These are phyloP conservation scores for Chlamydomonas urium DNA, from an alignment of 139 green algal species.

Conservation along the genomic window DNA sequence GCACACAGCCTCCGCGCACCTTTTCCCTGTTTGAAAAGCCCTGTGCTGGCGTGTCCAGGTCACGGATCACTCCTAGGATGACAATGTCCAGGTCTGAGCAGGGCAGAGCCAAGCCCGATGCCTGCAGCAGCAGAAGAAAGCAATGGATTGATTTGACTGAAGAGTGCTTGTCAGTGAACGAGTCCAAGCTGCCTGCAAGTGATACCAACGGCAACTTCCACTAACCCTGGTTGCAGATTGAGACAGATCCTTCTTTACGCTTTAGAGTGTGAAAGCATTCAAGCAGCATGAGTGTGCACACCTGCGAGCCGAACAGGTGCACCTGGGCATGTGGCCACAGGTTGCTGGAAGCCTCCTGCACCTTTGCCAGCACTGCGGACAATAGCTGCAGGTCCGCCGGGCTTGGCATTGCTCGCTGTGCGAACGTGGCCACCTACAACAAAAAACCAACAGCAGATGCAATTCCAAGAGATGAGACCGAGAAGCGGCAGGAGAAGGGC, in stretches of 20 bases:
- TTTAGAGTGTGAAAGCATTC: too few relatives aligned
- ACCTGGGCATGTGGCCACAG: conserved; percentile 54
- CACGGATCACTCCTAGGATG: conserved; percentile 19
- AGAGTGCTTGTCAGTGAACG: too few relatives aligned
- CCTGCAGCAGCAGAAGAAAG: conserved; percentile 26
- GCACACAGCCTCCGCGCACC: too few relatives aligned
- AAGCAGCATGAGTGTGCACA: too few relatives aligned
- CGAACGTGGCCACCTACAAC: conserved; percentile 50
- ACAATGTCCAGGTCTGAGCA: conserved; percentile 68
- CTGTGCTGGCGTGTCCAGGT: conserved; percentile 4
- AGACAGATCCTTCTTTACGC: too few relatives aligned
- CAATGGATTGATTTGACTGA: neutral
- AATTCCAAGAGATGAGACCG: too few relatives aligned
- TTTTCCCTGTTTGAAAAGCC: neutral
- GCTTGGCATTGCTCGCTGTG: conserved; percentile 29
- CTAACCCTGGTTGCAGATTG: too few relatives aligned
- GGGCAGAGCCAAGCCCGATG: conserved; percentile 61
- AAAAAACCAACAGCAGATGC: too few relatives aligned
- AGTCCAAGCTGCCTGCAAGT: too few relatives aligned
- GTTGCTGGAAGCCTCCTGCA: conserved; percentile 26
- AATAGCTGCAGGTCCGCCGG: conserved; percentile 36
- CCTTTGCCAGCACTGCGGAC: conserved; percentile 19
- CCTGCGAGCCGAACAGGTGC: conserved; percentile 73
- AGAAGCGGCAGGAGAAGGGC: too few relatives aligned
- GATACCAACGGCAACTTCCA: too few relatives aligned